These are phyloP conservation scores for Papiliotrema terrestris DNA, from an alignment of 1,284 basidiomycete species.

Conservation along the genomic window DNA sequence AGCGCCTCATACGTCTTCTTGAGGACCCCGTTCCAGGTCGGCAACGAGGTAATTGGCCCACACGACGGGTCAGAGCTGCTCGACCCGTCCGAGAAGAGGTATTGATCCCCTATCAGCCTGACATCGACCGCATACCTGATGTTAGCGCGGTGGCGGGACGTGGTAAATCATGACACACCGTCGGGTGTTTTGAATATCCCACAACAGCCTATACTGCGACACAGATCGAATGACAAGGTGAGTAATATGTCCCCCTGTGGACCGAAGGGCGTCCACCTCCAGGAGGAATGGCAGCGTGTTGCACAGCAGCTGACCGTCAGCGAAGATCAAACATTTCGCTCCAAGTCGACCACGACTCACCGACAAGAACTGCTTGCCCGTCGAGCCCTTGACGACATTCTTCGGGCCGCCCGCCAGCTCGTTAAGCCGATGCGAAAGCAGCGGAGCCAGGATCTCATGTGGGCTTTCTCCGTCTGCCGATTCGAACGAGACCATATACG, in stretches of 20 bases:
- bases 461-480: constrained; percentile 20
- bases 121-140: constrained; percentile 24
- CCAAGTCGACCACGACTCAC: constrained; percentile 6
- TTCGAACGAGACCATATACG: constrained; percentile 39
- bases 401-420: constrained; percentile 20
- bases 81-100: constrained; percentile 29
- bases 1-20: constrained; percentile 18
- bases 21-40: constrained; percentile 13
- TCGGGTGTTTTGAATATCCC: constrained; percentile 22
- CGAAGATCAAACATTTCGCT: background rate
- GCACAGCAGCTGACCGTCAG: constrained; percentile 19
- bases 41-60: constrained; percentile 23
- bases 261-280: constrained; percentile 16
- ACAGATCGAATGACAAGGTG: constrained; percentile 22
- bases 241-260: constrained; percentile 10
- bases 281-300: constrained; percentile 34
- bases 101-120: constrained; percentile 11
- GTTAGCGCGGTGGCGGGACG: background rate
- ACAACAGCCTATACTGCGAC: constrained; percentile 27
- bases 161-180: background rate
- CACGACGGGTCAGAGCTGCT: constrained; percentile 12
- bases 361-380: constrained; percentile 29
- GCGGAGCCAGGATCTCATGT: constrained; percentile 29
- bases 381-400: constrained; percentile 4
- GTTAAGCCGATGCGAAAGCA: constrained; percentile 39